Base-by-base conservation (phyloP, 169 alveolate species). In the Eimeria falciformis region DNA sequence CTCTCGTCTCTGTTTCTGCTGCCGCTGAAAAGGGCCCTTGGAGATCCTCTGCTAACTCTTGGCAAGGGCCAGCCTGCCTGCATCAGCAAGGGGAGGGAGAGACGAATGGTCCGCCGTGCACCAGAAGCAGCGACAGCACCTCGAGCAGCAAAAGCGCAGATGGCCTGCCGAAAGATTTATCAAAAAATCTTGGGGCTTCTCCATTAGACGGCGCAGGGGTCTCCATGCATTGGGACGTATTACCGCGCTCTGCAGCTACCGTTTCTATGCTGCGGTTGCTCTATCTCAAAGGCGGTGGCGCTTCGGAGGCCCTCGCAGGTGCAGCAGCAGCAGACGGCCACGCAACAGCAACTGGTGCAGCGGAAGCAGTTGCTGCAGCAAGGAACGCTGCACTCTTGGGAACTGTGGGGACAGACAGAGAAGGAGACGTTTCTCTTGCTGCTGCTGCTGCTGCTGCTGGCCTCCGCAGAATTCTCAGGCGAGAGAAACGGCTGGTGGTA, bases 391-490 rank as follows among this genome's bases (percentile, higher is more conserved):
- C 45, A 0, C 45, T 14, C 4, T 77, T 56, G 62, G 37, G 17
- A 73, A 62, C 62, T 11, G 45, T 17, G 45, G 84, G 65, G 65
- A 17, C 33, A 43, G 65, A 37, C 65, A 12, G 0, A 14, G 84
- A 73, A 37, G 82, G 71, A 7, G 71, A 58, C 25, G 71, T 58
- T 7, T 58, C 71, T 58, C 71, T 58, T 58, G 71, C 71, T n/a
- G 71, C 71, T n/a, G 71, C 71, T 58, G 71, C 27, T 58, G 71
- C 71, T 58, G 18, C 71, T 14, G 71, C 71, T 58, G 71, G 71
- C 11, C 71, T 58, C 21, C 71, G 71, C 71, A 58, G 71, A 58
- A 58, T 58, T 27, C 25, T 58, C 33, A 58, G 21, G 27, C 71
- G 71, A n/a, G 71, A 58, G 71, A 58, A 58, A n/a, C 71, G 71